phyloP scores from a whole-genome alignment of 2,329 filamentous ascomycete genomes.

The Allantophomopsis cytisporea region DNA sequence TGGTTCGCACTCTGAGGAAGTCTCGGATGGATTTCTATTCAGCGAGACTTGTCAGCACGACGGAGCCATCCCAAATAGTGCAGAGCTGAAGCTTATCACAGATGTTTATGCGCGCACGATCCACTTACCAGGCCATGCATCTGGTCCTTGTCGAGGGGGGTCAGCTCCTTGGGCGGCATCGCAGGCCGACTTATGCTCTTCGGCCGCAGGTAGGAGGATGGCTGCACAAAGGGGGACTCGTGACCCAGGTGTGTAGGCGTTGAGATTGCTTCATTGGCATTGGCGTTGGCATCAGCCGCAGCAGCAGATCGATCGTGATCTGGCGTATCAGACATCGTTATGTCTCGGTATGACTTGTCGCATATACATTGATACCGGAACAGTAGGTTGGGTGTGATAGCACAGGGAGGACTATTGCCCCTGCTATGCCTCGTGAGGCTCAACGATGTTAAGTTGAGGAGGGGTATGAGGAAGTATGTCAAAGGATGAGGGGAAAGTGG shows the following conservation, averaged over 20 bases:
- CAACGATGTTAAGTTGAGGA: too few relatives aligned
- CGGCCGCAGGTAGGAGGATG: constrained; percentile 20
- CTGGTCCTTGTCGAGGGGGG: constrained; percentile 61
- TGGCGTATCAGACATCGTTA: constrained; percentile 19
- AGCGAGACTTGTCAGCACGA: constrained; percentile 11
- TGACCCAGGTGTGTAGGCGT: constrained; percentile 14
- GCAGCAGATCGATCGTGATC: constrained; percentile 13
- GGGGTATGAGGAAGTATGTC: not conserved
- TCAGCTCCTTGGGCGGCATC: constrained; percentile 28
- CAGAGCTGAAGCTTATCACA: not conserved
- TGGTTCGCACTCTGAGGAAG: constrained; percentile 90
- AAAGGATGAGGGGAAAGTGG: not conserved
- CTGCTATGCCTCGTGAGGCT: not conserved
- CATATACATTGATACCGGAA: constrained; percentile 5
- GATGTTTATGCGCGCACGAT: constrained; percentile 3
- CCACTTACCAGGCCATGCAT: constrained; percentile 60
- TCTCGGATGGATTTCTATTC: constrained; percentile 76
- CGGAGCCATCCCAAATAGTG: not conserved
- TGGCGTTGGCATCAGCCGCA: constrained; percentile 10
- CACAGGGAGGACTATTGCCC: constrained; percentile 1
- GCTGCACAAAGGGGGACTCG: constrained; percentile 17
- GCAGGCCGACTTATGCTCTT: constrained; percentile 14
- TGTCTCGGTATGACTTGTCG: constrained; percentile 5
- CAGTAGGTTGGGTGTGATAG: not conserved
- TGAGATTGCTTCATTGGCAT: constrained; percentile 9